Evolutionary conservation across 2,329 filamentous ascomycete species (phyloP), one percentile per base, ranked within the genome.

Genomic region (Penicillium occitanis): DNA sequence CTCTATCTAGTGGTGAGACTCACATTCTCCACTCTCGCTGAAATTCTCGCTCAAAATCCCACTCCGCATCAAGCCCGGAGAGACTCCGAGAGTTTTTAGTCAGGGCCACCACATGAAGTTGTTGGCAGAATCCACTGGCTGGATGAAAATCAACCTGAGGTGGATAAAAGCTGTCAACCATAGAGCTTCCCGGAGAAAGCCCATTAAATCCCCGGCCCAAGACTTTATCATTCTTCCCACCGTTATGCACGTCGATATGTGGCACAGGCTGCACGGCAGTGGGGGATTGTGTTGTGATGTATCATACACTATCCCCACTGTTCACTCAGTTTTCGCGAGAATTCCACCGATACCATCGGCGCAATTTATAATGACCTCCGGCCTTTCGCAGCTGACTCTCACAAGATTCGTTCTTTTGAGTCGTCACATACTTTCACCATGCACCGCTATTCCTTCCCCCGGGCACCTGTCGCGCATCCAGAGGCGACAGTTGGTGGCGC

Each of bases 391-490:
- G 50, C 50, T 4, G 28, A 28, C 28, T 28, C 50, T 53, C 14
- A n/a, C 28, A 33, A 35, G 28, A 50, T 51, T 62, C 46, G 19
- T 51, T 51, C n/a, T 28, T 61, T 25, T 40, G n/a, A 51, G 44
- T 25, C 28, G 30, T 30, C 46, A 40, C 19, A 46, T 33, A 60
- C 57, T 50, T 40, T 62, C 60, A 22, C 30, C 48, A 63, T 63
- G 61, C 48, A 57, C 37, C 61, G 61, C 61, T 63, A 63, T 25
- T 63, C 61, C 25, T 63, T 63, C 25, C 25, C 48, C 35, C 19
- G 61, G 5, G 61, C 61, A 22, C 61, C 61, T 22, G 50, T 57
- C 22, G 50, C 61, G 35, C 48, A 55, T 28, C 48, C 61, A 35
- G 61, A 63, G 55, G 61, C 61, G 14, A 63, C 50, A 1, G 50